Conservation (phyloP, 805 yeast species). For the Suhomyces kilbournensis region DNA sequence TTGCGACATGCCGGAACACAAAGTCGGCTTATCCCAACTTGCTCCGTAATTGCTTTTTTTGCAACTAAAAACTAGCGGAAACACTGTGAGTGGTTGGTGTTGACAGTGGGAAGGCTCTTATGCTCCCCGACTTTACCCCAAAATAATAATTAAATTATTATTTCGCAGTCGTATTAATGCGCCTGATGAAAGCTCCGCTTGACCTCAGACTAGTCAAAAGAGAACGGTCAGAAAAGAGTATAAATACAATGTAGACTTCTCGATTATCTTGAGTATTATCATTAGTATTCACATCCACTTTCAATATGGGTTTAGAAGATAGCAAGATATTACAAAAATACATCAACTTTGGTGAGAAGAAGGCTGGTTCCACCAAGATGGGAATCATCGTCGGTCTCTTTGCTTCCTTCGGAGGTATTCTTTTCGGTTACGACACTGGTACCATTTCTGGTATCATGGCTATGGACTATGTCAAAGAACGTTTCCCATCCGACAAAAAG, state of each 20-base stretch:
- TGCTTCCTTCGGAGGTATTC: slow-evolving; percentile 42
- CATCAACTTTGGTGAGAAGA: slow-evolving; percentile 46
- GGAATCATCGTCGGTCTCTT: slow-evolving; percentile 39
- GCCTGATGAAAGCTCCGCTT: not conserved
- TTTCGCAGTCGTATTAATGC: not conserved
- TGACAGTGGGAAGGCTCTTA: not conserved
- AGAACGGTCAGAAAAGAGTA: not conserved
- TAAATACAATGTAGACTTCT: not conserved
- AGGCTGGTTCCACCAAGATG: slow-evolving; percentile 43
- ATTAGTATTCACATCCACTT: slow-evolving; percentile 4
- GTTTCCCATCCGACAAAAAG: slow-evolving; percentile 15
- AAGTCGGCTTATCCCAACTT: not conserved
- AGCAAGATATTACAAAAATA: slow-evolving; percentile 27
- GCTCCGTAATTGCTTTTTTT: not conserved
- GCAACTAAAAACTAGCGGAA: not conserved
- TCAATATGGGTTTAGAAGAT: slow-evolving; percentile 39
- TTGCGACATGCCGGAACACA: not conserved
- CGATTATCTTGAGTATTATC: not conserved
- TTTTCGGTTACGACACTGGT: slow-evolving; percentile 44
- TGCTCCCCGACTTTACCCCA: slow-evolving; percentile 1
- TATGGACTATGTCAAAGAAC: slow-evolving; percentile 33
- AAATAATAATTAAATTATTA: not conserved
- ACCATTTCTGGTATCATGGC: slow-evolving; percentile 42
- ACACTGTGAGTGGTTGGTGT: not conserved
- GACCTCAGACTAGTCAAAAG: not conserved